phyloP scores from a whole-genome alignment of 2,329 filamentous ascomycete genomes.

The Aspergillus quadrilineatus region DNA sequence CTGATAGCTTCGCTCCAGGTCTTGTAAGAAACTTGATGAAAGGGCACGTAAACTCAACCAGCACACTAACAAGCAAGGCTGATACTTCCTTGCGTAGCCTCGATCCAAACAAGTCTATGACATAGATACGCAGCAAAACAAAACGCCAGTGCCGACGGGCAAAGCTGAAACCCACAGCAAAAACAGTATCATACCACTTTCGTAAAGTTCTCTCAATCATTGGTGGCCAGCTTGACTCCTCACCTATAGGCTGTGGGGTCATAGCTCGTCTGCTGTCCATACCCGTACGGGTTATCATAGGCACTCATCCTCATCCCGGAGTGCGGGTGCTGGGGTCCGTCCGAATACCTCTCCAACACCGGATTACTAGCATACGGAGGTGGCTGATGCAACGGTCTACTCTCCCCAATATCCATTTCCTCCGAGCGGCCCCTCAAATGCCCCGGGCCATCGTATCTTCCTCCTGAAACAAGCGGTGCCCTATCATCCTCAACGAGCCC shows the following conservation, averaged over 20 bases:
- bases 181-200: neutral
- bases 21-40: no score
- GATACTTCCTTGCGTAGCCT: neutral
- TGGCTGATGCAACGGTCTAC: constrained; percentile 5
- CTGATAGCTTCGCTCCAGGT: no score
- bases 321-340: constrained; percentile 23
- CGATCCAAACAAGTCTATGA: neutral
- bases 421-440: neutral
- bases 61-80: neutral
- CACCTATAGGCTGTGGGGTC: constrained; percentile 35
- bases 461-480: constrained; percentile 8
- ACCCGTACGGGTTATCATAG: constrained; percentile 26
- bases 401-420: constrained; percentile 2
- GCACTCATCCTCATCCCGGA: constrained; percentile 24
- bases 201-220: neutral
- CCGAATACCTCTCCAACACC: constrained; percentile 30
- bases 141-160: constrained; percentile 14
- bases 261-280: constrained; percentile 37
- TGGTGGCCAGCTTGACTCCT: constrained; percentile 5
- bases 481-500: constrained; percentile 4
- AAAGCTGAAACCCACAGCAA: neutral
- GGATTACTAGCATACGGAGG: constrained; percentile 28
- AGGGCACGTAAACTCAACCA: no score
- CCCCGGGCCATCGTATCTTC: neutral
- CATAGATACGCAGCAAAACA: constrained; percentile 1